Percentiles rank a stretch among this genome's conserved stretches.
Conservation (phyloP, 805 yeast species). For the Wickerhamiella lipophila region DNA sequence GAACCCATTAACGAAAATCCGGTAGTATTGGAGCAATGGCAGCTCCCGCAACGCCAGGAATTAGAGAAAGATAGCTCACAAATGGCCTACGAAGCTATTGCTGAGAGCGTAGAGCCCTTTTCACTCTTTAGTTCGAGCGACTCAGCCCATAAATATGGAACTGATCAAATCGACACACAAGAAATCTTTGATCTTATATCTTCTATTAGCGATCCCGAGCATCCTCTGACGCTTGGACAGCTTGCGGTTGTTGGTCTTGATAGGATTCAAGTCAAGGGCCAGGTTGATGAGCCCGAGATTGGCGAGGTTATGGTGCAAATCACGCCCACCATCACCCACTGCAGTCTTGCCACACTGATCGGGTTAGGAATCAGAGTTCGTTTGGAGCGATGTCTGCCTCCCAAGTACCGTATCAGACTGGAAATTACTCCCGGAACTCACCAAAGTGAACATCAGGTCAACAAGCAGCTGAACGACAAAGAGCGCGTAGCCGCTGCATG, state of each 20-base stretch:
- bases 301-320: conserved; percentile 70
- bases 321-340: conserved; percentile 96
- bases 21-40: conserved; percentile 57
- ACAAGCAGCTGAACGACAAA: conserved; percentile 91
- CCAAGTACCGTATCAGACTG: conserved; percentile 67
- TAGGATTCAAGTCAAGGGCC: conserved; percentile 61
- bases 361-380: conserved; percentile 92
- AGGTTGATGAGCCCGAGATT: conserved; percentile 40
- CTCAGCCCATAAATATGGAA: background rate
- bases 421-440: conserved; percentile 83
- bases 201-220: conserved; percentile 90
- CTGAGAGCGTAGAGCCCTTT: conserved; percentile 16
- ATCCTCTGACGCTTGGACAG: conserved; percentile 88
- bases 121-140: conserved; percentile 18
- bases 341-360: conserved; percentile 88
- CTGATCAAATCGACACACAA: conserved; percentile 69
- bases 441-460: conserved; percentile 90
- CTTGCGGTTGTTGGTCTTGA: conserved; percentile 78
- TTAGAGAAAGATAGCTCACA: conserved; percentile 14
- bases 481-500: conserved; percentile 98
- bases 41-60: conserved; percentile 56
- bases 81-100: conserved; percentile 6
- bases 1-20: conserved; percentile 91
- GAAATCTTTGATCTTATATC: conserved; percentile 82
- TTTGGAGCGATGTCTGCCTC: conserved; percentile 75